These are phyloP conservation scores for Danielozyma ontarioensis DNA, from an alignment of 805 yeast genomes.

Conservation along the genomic window DNA sequence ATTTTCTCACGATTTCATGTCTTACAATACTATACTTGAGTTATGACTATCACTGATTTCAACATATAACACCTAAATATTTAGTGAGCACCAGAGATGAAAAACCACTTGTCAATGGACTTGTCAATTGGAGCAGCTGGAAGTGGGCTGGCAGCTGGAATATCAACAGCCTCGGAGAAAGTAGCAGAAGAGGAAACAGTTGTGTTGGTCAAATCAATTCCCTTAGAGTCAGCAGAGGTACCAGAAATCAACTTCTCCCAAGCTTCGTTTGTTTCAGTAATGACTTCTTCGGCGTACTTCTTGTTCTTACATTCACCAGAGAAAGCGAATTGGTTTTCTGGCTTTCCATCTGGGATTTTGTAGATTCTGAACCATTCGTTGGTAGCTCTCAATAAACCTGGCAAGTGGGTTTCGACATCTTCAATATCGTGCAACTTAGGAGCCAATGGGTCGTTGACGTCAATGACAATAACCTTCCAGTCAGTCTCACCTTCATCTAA, in stretches of 20 bases:
- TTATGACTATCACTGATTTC: no score
- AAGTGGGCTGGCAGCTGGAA: constrained; percentile 68
- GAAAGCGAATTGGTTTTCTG: constrained; percentile 69
- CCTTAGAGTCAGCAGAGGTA: constrained; percentile 41
- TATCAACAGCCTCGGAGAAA: constrained; percentile 40
- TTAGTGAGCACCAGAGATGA: constrained; percentile 75
- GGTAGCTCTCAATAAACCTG: constrained; percentile 65
- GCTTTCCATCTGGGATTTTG: constrained; percentile 79
- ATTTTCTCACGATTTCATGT: no score
- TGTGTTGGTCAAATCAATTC: constrained; percentile 71
- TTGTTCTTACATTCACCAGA: constrained; percentile 60
- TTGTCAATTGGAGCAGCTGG: constrained; percentile 94
- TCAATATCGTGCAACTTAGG: constrained; percentile 52
- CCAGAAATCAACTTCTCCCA: constrained; percentile 60
- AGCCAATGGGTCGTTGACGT: constrained; percentile 62
- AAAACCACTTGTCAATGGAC: constrained; percentile 98
- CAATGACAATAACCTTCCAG: constrained; percentile 82
- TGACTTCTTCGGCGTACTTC: constrained; percentile 52
- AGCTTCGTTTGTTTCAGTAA: constrained; percentile 60
- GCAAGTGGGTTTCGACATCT: constrained; percentile 65
- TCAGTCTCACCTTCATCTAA: constrained; percentile 95
- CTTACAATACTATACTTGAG: no score
- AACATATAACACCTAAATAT: no score
- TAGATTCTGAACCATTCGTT: constrained; percentile 79
- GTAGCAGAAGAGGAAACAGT: constrained; percentile 57